Base-by-base conservation (phyloP, 2,329 filamentous ascomycete species). In the Ilyonectria mors-panacis region DNA sequence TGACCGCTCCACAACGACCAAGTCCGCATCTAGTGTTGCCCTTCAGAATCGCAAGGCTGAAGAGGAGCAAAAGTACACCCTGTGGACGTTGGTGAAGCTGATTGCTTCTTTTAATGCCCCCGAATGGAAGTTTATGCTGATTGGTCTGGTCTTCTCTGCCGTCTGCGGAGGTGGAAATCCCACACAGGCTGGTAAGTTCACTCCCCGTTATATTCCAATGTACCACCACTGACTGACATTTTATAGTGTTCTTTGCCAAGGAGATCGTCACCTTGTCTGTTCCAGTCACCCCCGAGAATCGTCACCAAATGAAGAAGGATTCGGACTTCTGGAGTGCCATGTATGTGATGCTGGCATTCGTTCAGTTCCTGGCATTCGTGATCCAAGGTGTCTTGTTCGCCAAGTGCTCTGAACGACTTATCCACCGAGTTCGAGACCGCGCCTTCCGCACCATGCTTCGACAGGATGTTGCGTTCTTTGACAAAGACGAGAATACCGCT, bases 401-500 rank as follows among this genome's bases (percentile, higher is more conserved):
- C 19, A 91, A 90, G 75, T 95, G 93, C 82, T 96, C 94, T n/a
- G 94, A 97, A 82, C 88, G 90, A 45, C 87, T 98, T 26, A 88
- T 98, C 61, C 93, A 94, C 78, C 91, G 94, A 21, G 94, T 95
- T 1, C 90, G 96, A 73, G 91, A 96, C 79, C 86, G 86, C 64
- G 93, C 94, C 7, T 98, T 99, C 85, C 88, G 95, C 35, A 87
- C 92, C 26, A 94, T 98, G 84, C 89, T 98, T 58, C 93, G 95
- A 70, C 95, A 98, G 81, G 96, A 98, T 70, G 95, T 98, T 65
- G 85, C 90, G 30, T 98, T 95, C 80, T 99, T 98, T 74, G 96
- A 98, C 79, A 87, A 86, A 50, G 93, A 97, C 70, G 92, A 96
- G 79, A 97, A 98, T 79, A 94, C 93, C 7, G 91, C 94, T 7